A percentile compares a stretch with the other conserved stretches of the same genome.
Evolutionary conservation across 148 eudicot species (phyloP).

Genomic region (Dysphania ambrosioides): DNA sequence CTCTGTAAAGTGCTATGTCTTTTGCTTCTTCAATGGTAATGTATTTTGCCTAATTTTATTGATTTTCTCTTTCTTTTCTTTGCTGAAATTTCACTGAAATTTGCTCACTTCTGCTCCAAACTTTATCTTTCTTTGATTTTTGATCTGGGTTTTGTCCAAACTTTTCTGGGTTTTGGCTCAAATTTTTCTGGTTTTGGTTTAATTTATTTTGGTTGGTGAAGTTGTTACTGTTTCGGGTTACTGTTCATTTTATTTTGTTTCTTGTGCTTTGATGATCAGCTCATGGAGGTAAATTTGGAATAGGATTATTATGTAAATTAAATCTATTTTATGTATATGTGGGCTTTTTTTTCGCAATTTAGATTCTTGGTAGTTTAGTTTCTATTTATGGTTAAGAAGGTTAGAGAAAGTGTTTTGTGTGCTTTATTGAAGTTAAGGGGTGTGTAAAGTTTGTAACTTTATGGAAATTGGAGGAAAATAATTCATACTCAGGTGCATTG

Average conservation of each 20-base stretch:
- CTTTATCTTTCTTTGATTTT: constrained; percentile 19
- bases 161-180: constrained; percentile 14
- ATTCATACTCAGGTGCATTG: neutral
- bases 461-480: constrained; percentile 1
- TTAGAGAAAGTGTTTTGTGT: neutral
- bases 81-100: neutral
- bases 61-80: neutral
- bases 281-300: neutral
- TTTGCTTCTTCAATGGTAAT: constrained; percentile 13
- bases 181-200: neutral
- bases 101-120: constrained; percentile 1
- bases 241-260: constrained; percentile 8
- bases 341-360: neutral
- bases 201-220: neutral
- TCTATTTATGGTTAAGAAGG: constrained; percentile 2
- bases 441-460: neutral
- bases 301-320: neutral
- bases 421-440: constrained; percentile 8
- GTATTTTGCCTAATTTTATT: constrained; percentile 7
- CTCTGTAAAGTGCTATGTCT: constrained; percentile 25
- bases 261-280: constrained; percentile 1
- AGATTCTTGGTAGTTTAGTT: neutral
- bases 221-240: neutral
- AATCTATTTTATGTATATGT: neutral
- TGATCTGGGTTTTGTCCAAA: constrained; percentile 10